Conservation (phyloP, 352 stramenopile species). For the Globisporangium paroecandrum region DNA sequence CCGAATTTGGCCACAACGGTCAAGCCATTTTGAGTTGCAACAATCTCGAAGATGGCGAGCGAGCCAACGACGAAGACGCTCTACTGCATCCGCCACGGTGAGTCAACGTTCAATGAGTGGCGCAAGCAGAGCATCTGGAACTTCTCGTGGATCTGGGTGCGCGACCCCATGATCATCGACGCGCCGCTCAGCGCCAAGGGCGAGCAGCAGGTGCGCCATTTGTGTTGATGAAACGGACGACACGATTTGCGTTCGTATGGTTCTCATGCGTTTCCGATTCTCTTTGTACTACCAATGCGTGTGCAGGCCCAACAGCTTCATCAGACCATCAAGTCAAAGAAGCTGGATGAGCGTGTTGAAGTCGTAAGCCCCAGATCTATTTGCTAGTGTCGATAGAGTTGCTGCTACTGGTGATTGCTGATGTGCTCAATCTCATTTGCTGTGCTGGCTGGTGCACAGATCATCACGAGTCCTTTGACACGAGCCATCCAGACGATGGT, state of each 20-base stretch:
- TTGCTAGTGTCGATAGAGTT: not conserved
- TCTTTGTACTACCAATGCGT: not conserved
- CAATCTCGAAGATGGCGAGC: not conserved
- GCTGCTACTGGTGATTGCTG: conserved; percentile 1
- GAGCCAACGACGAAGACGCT: conserved; percentile 45
- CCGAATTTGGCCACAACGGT: not conserved
- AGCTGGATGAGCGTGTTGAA: conserved; percentile 65
- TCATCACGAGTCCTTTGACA: conserved; percentile 82
- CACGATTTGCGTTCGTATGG: not conserved
- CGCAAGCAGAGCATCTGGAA: conserved; percentile 69
- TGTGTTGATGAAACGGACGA: not conserved
- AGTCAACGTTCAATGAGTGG: conserved; percentile 89
- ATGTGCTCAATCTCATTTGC: not conserved
- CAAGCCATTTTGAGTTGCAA: not conserved
- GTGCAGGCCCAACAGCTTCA: conserved; percentile 42
- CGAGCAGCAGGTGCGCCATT: conserved; percentile 47
- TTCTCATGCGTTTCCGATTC: not conserved
- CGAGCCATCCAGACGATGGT: conserved; percentile 79
- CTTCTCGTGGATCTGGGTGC: conserved; percentile 84
- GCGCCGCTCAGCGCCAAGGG: conserved; percentile 71
- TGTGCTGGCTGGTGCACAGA: conserved; percentile 28
- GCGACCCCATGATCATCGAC: conserved; percentile 84
- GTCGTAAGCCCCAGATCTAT: conserved; percentile 30
- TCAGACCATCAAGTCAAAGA: conserved; percentile 28
- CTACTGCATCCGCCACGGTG: conserved; percentile 85